Percentiles rank a stretch among this genome's conserved stretches.
These are phyloP conservation scores for Rhodocollybia butyracea DNA, from an alignment of 768 basidiomycete species.

Conservation along the genomic window DNA sequence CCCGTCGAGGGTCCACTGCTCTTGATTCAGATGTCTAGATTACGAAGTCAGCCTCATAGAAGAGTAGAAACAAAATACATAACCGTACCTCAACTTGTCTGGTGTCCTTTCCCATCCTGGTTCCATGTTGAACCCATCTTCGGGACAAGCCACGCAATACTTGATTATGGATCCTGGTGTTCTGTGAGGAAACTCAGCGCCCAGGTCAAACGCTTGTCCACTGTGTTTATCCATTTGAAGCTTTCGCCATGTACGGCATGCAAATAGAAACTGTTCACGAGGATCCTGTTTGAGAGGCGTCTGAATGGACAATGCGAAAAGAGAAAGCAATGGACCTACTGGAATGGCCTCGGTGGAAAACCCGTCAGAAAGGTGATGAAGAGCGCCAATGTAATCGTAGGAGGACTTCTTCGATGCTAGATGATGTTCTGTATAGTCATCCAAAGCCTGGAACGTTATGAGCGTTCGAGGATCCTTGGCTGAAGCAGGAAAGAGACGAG, in stretches of 20 bases:
- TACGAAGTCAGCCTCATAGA: too few species aligned
- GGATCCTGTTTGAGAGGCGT: conserved; percentile 4
- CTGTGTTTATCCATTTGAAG: conserved; percentile 14
- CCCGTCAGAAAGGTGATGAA: conserved; percentile 10
- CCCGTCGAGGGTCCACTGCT: conserved; percentile 15
- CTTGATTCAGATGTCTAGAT: not conserved
- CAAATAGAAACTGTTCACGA: conserved; percentile 18
- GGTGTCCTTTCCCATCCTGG: conserved; percentile 2
- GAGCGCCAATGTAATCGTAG: conserved; percentile 11
- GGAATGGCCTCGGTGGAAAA: conserved; percentile 1
- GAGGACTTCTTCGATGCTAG: conserved; percentile 14
- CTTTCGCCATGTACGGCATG: conserved; percentile 22
- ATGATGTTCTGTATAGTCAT: conserved; percentile 11
- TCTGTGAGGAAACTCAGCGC: conserved; percentile 10
- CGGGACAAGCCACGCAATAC: conserved; percentile 24
- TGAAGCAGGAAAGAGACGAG: conserved; percentile 11
- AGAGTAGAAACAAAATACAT: not conserved
- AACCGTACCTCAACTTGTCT: conserved; percentile 11
- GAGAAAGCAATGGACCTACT: not conserved
- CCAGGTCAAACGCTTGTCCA: conserved; percentile 20
- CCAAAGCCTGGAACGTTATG: conserved; percentile 14
- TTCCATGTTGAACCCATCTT: conserved; percentile 24
- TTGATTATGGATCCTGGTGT: conserved; percentile 12
- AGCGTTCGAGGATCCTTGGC: conserved; percentile 8
- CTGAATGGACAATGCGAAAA: not conserved